Evolutionary conservation across 2,329 filamentous ascomycete species (phyloP).

Genomic region (Aplosporella prunicola): DNA sequence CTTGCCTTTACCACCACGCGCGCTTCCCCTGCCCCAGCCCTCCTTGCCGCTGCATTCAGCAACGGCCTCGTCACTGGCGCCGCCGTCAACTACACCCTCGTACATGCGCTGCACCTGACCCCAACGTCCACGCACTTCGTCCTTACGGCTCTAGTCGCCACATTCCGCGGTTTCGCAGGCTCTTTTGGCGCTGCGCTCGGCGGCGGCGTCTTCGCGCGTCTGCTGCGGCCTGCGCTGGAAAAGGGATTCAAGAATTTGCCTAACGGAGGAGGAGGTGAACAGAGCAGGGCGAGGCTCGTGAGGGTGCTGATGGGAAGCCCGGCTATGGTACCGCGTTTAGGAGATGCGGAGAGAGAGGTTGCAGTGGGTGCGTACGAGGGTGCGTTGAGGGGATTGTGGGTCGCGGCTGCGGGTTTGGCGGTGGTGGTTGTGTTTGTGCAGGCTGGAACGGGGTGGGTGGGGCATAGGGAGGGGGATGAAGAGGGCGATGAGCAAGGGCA

Average conservation of each 20-base stretch:
- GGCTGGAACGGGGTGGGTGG: conserved; percentile 49
- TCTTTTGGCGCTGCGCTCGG: conserved; percentile 73
- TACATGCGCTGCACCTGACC: conserved; percentile 68
- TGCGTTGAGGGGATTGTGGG: conserved; percentile 45
- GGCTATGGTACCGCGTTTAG: conserved; percentile 41
- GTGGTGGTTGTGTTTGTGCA: conserved; percentile 43
- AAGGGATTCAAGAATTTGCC: conserved; percentile 45
- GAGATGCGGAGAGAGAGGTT: conserved; percentile 41
- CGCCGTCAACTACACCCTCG: conserved; percentile 69
- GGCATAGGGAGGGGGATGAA: conserved; percentile 20
- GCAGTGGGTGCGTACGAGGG: conserved; percentile 46
- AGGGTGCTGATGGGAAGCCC: conserved; percentile 50
- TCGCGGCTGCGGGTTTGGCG: conserved; percentile 42
- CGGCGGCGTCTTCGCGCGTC: conserved; percentile 62
- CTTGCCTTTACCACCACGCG: conserved; percentile 49
- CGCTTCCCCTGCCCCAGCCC: conserved; percentile 41
- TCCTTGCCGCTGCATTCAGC: conserved; percentile 52
- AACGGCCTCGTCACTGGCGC: conserved; percentile 68
- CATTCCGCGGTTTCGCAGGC: conserved; percentile 72
- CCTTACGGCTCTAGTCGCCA: conserved; percentile 64
- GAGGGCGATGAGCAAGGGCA: conserved; percentile 19
- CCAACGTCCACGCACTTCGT: conserved; percentile 60
- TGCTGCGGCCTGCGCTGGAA: conserved; percentile 47
- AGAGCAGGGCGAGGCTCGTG: conserved; percentile 31
- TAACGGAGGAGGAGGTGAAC: conserved; percentile 27